Conservation (phyloP, 1,284 basidiomycete species). For the Boletus albobrunnescens region DNA sequence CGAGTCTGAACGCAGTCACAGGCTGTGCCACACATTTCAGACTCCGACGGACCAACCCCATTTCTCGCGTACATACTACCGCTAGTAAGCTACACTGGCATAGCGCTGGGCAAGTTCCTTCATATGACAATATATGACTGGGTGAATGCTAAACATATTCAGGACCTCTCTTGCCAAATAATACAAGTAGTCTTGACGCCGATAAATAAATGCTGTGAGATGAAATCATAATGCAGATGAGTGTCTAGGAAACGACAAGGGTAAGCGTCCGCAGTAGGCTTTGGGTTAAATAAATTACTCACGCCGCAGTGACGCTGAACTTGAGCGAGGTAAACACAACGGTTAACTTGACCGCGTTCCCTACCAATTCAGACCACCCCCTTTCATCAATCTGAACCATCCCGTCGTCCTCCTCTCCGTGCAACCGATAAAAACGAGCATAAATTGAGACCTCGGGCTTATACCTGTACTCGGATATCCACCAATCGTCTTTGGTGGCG, state of each 20-base stretch:
- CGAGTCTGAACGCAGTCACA: neutral
- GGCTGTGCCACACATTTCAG: slow-evolving; percentile 15
- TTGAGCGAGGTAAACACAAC: slow-evolving; percentile 33
- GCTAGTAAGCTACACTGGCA: too few relatives aligned
- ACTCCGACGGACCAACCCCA: slow-evolving; percentile 25
- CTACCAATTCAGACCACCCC: slow-evolving; percentile 32
- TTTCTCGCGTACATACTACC: too few relatives aligned
- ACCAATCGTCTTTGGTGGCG: slow-evolving; percentile 34
- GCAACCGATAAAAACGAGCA: slow-evolving; percentile 31
- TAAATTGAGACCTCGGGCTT: slow-evolving; percentile 34
- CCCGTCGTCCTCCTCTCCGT: slow-evolving; percentile 32
- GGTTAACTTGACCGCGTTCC: slow-evolving; percentile 32
- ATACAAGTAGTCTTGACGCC: too few relatives aligned
- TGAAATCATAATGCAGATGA: slow-evolving; percentile 24
- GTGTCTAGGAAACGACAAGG: slow-evolving; percentile 17
- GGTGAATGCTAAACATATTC: neutral
- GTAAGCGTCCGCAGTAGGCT: slow-evolving; percentile 11
- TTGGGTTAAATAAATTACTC: too few relatives aligned
- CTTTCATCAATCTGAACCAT: slow-evolving; percentile 33
- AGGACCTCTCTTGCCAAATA: too few relatives aligned
- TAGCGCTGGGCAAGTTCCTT: too few relatives aligned
- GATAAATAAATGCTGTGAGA: too few relatives aligned
- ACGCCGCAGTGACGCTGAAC: slow-evolving; percentile 32
- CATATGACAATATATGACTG: too few relatives aligned
- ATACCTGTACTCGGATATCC: slow-evolving; percentile 34